phyloP scores from a whole-genome alignment of 441 rosid species.

The Gossypium schwendimanii region DNA sequence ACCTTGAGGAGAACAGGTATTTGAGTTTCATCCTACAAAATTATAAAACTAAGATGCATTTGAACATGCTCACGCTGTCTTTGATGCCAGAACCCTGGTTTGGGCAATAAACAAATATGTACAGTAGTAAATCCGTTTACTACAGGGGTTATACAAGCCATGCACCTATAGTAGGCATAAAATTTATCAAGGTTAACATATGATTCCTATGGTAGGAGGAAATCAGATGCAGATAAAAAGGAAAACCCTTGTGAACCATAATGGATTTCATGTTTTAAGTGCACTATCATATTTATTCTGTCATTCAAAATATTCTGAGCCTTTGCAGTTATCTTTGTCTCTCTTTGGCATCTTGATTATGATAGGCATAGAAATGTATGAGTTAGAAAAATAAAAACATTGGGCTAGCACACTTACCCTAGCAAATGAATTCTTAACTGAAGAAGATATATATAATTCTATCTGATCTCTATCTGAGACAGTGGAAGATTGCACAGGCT shows the following conservation, averaged over 20 bases:
- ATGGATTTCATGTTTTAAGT: not conserved
- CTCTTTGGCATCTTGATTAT: not conserved
- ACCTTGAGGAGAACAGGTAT: not conserved
- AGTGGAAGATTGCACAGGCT: constrained; percentile 61
- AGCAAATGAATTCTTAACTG: constrained; percentile 72
- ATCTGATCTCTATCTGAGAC: constrained; percentile 74
- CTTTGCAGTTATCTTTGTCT: not conserved
- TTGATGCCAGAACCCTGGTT: not conserved
- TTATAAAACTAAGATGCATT: not conserved
- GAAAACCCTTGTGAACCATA: not conserved
- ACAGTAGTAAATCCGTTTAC: not conserved
- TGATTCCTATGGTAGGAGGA: not conserved
- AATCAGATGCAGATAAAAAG: not conserved
- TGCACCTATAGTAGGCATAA: not conserved
- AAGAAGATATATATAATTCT: constrained; percentile 74
- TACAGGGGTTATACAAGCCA: not conserved
- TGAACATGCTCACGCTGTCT: not conserved
- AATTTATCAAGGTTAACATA: not conserved
- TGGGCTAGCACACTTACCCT: constrained; percentile 48
- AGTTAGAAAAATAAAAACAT: not conserved
- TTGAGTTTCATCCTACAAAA: not conserved
- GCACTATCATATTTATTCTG: not conserved
- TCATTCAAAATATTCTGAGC: not conserved
- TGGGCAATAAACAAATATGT: not conserved
- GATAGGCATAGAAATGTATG: not conserved